A percentile compares a stretch with the other conserved stretches of the same genome.
These are phyloP conservation scores for Lactarius indigo DNA, from an alignment of 768 basidiomycete genomes.

Conservation along the genomic window DNA sequence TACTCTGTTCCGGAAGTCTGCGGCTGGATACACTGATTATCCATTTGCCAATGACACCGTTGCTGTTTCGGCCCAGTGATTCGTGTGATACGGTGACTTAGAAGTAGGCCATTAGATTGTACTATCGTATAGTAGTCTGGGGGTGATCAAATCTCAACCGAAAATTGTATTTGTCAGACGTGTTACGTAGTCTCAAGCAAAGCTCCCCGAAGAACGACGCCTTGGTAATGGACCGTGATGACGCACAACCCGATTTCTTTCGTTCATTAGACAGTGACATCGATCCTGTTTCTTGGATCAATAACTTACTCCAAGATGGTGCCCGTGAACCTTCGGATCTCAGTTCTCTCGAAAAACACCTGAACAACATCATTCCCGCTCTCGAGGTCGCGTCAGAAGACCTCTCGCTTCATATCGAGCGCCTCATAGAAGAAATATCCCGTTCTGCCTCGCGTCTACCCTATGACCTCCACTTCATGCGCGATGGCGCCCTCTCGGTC, in stretches of 20 bases:
- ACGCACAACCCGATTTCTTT: slow-evolving; percentile 13
- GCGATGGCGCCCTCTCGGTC: slow-evolving; percentile 80
- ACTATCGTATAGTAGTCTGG: too few relatives aligned
- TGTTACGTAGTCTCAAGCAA: too few relatives aligned
- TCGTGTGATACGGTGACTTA: too few relatives aligned
- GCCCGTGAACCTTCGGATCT: slow-evolving; percentile 20
- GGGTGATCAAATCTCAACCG: too few relatives aligned
- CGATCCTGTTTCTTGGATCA: slow-evolving; percentile 34
- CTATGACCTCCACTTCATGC: slow-evolving; percentile 97
- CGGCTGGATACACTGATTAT: too few relatives aligned
- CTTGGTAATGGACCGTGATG: neutral
- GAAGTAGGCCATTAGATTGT: too few relatives aligned
- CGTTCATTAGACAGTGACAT: slow-evolving; percentile 28
- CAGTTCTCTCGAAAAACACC: slow-evolving; percentile 62
- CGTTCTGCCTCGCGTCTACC: slow-evolving; percentile 85
- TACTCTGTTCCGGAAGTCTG: too few relatives aligned
- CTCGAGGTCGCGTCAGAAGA: slow-evolving; percentile 87
- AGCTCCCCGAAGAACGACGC: too few relatives aligned
- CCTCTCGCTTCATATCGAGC: slow-evolving; percentile 81
- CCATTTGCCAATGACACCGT: too few relatives aligned
- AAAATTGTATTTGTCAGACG: too few relatives aligned
- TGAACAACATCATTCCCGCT: slow-evolving; percentile 71
- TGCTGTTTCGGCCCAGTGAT: neutral
- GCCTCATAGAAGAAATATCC: slow-evolving; percentile 89
- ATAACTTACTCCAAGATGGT: slow-evolving; percentile 27